phyloP scores from a whole-genome alignment of 352 stramenopile species.

The Globisporangium spinosum region DNA sequence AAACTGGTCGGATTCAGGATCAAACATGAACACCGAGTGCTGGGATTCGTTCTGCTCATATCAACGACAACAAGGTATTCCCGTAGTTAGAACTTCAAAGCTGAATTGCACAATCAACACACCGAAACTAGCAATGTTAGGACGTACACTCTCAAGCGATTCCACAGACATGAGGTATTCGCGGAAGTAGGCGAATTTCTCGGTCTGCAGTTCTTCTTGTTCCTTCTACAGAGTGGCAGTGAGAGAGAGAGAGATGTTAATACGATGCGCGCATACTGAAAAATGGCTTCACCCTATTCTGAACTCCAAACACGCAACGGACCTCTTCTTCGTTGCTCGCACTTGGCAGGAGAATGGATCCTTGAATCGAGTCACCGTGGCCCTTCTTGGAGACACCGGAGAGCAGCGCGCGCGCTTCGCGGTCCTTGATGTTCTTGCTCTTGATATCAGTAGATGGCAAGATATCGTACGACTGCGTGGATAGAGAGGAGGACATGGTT shows the following conservation, averaged over 20 bases:
- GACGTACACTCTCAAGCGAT: constrained; percentile 62
- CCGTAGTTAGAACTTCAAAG: neutral
- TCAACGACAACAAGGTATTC: no score
- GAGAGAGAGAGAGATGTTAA: neutral
- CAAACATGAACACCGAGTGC: constrained; percentile 76
- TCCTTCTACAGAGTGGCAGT: constrained; percentile 30
- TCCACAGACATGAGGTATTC: constrained; percentile 79
- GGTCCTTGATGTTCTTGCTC: constrained; percentile 62
- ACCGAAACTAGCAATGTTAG: neutral
- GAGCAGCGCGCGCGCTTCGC: constrained; percentile 66
- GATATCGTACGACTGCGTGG: constrained; percentile 75
- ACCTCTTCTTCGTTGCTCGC: constrained; percentile 53
- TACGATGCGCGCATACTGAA: constrained; percentile 8
- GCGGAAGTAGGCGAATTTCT: constrained; percentile 83
- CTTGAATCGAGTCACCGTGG: constrained; percentile 57
- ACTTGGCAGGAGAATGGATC: constrained; percentile 73
- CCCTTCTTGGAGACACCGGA: constrained; percentile 75
- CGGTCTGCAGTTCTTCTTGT: constrained; percentile 33
- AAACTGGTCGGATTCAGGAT: constrained; percentile 69
- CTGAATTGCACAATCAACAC: neutral
- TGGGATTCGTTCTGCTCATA: constrained; percentile 46
- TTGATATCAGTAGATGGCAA: constrained; percentile 78
- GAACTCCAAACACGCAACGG: neutral
- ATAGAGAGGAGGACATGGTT: neutral
- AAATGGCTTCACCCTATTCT: neutral